These are phyloP conservation scores for Pleurotus djamor DNA, from an alignment of 768 basidiomycete genomes.

Conservation along the genomic window DNA sequence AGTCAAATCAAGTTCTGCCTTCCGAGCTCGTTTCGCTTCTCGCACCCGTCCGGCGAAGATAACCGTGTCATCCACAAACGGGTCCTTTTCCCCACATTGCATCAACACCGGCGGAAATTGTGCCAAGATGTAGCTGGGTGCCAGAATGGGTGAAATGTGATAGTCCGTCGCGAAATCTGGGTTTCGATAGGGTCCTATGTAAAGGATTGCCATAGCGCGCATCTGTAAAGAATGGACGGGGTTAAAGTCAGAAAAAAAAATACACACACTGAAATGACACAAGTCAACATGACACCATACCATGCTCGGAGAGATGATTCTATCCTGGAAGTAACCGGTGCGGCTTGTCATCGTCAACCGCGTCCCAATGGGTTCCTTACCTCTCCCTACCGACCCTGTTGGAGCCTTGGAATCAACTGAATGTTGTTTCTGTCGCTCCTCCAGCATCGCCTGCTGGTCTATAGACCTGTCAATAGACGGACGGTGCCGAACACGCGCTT, in stretches of 20 bases:
- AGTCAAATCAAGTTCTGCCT: slow-evolving; percentile 64
- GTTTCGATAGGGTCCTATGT: slow-evolving; percentile 90
- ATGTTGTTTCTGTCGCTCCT: slow-evolving; percentile 50
- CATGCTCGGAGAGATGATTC: slow-evolving; percentile 95
- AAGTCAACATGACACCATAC: slow-evolving; percentile 41
- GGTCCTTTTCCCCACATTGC: slow-evolving; percentile 93
- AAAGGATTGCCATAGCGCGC: slow-evolving; percentile 98
- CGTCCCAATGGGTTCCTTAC: slow-evolving; percentile 73
- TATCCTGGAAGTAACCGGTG: slow-evolving; percentile 90
- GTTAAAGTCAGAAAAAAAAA: background rate
- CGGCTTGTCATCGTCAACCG: slow-evolving; percentile 94
- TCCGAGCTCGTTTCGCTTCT: slow-evolving; percentile 88
- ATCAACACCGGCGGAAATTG: slow-evolving; percentile 93
- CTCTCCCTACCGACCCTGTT: slow-evolving; percentile 24
- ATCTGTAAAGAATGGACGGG: slow-evolving; percentile 56
- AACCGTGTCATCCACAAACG: slow-evolving; percentile 96
- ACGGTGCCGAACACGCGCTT: slow-evolving; percentile 59
- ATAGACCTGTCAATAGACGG: slow-evolving; percentile 10
- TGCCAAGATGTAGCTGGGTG: slow-evolving; percentile 79
- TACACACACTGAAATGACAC: background rate
- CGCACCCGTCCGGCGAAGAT: slow-evolving; percentile 95
- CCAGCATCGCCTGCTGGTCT: slow-evolving; percentile 34
- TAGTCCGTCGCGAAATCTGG: slow-evolving; percentile 97
- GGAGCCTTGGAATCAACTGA: slow-evolving; percentile 29
- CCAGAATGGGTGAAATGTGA: slow-evolving; percentile 92